Conservation (phyloP, 805 yeast genomes). For the Lipomyces orientalis region DNA sequence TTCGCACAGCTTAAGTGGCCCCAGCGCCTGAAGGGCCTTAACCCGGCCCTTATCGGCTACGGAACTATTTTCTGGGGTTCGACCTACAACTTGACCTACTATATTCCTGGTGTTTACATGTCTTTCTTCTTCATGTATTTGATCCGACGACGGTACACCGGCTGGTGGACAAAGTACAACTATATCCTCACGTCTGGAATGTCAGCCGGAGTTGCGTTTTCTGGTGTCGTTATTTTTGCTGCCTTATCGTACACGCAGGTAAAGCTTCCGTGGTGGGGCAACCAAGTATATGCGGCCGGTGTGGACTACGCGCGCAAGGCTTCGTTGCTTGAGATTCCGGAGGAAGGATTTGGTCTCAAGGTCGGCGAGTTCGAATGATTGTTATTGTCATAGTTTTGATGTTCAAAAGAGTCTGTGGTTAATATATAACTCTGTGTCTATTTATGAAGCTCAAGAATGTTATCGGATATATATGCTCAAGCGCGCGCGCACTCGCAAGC, state of each 20-base stretch:
- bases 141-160: slow-evolving; percentile 60
- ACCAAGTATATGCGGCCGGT: slow-evolving; percentile 40
- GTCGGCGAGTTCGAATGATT: slow-evolving; percentile 13
- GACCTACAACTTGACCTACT: slow-evolving; percentile 25
- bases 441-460: background rate
- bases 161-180: no score
- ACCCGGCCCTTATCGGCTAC: slow-evolving; percentile 22
- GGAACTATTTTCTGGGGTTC: slow-evolving; percentile 27
- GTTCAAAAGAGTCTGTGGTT: background rate
- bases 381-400: background rate
- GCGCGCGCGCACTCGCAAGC: background rate
- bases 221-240: slow-evolving; percentile 63
- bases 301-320: slow-evolving; percentile 27
- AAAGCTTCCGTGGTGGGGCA: slow-evolving; percentile 64
- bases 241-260: slow-evolving; percentile 48
- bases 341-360: slow-evolving; percentile 25
- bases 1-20: slow-evolving; percentile 15
- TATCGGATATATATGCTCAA: background rate
- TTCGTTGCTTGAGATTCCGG: slow-evolving; percentile 20
- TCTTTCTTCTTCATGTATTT: slow-evolving; percentile 64
- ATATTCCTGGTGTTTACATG: slow-evolving; percentile 22
- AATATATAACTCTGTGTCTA: background rate
- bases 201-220: slow-evolving; percentile 70
- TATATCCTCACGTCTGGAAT: slow-evolving; percentile 53
- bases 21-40: slow-evolving; percentile 3